Evolutionary conservation across 768 basidiomycete species (phyloP).

Genomic region (Leccinum fibrillosum): DNA sequence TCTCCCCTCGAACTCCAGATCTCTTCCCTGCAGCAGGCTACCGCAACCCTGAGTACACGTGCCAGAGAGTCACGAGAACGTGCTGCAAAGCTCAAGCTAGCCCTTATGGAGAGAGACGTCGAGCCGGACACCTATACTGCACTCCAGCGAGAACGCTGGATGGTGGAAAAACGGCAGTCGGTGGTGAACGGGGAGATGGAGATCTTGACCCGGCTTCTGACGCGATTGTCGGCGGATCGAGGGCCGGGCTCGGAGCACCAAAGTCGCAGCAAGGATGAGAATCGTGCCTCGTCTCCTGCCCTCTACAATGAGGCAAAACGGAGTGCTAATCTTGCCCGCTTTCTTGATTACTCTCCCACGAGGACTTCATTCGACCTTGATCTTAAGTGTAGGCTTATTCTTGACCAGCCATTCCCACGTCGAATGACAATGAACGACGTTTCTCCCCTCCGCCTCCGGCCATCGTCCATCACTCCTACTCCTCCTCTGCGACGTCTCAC

Average conservation of each 20-base stretch:
- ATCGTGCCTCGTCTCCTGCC: conserved; percentile 14
- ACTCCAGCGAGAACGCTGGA: conserved; percentile 48
- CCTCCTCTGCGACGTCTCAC: conserved; percentile 27
- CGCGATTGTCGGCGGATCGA: conserved; percentile 29
- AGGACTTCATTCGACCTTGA: conserved; percentile 30
- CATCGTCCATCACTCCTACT: conserved; percentile 28
- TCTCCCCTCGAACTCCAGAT: conserved; percentile 47
- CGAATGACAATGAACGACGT: conserved; percentile 36
- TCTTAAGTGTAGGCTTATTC: conserved; percentile 29
- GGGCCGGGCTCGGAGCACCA: conserved; percentile 5
- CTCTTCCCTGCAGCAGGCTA: conserved; percentile 42
- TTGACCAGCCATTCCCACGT: conserved; percentile 30
- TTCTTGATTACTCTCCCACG: conserved; percentile 36
- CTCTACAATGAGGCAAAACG: conserved; percentile 26
- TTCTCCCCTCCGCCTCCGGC: conserved; percentile 33
- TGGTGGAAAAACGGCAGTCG: conserved; percentile 44
- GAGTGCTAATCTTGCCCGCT: conserved; percentile 37
- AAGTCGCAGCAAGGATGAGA: conserved; percentile 9
- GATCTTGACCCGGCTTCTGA: conserved; percentile 35
- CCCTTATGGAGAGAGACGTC: conserved; percentile 36
- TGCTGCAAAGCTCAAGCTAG: conserved; percentile 36
- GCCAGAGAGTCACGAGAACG: conserved; percentile 44
- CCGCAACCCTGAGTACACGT: conserved; percentile 40
- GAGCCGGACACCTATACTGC: conserved; percentile 37
- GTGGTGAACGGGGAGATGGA: conserved; percentile 37